Base-by-base conservation (phyloP, 2,329 filamentous ascomycete genomes). In the Phialemonium atrogriseum region DNA sequence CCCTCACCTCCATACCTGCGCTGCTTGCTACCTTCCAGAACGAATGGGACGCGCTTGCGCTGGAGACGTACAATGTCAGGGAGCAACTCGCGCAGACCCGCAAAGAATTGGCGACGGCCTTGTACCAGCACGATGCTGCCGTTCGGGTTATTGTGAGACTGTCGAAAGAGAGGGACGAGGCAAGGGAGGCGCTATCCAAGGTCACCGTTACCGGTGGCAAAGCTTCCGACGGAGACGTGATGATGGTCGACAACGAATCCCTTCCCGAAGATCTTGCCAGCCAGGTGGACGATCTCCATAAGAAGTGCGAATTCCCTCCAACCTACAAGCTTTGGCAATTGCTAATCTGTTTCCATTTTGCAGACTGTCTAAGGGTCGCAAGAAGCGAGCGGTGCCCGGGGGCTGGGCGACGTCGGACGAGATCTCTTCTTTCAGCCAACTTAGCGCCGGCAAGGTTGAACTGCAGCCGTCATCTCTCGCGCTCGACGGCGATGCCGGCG, bases 41-140 rank as follows among this genome's bases (percentile, higher is more conserved):
- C 57, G 91, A 98, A 68, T 98, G 91, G 91, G 91, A 98, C 55
- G 81, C 88, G 7, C 65, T 95, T 26, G 85, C 89, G 10, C 68
- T 96, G 21, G 91, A 98, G 62, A 84, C 86, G 30, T 95, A 87
- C 57, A 91, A 85, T 45, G 65, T 96, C 38, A 82, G 84, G 61
- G 84, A 95, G 57, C 86, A 94, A 53, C 68, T 98, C 40, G 73
- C 81, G 31, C 84, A 94, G 54, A 94, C 88, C 24, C 73, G 89
- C 43, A 88, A 95, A 61, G 91, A 98, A 64, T 75, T 98, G 35
- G 86, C 86, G 35, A 91, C 86, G 2, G 85, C 91, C 0, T 70
- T 98, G 15, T 98, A 98, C 60, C 89, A 96, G 61, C 85, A 96
- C 48, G 91, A 98, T 67, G 89, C 91, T 3, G 91, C 91, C n/a